Conservation (phyloP, 1,139 yeast species). For the Yamadazyma aaseri region DNA sequence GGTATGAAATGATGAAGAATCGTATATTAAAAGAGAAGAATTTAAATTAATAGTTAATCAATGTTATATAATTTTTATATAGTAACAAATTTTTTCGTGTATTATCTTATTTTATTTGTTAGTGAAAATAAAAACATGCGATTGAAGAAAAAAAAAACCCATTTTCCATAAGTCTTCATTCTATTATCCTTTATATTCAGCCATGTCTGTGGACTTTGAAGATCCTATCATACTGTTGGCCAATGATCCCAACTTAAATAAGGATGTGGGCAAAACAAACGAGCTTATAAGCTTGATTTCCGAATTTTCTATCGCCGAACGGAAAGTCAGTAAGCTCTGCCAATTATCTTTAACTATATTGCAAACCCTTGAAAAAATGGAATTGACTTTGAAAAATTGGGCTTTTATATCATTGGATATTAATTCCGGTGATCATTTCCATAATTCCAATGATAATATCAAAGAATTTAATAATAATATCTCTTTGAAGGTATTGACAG, state of each 20-base stretch:
- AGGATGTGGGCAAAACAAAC: constrained; percentile 41
- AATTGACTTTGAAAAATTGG: constrained; percentile 51
- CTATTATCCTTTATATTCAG: not conserved
- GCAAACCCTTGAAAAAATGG: constrained; percentile 50
- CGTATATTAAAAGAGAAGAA: constrained; percentile 49
- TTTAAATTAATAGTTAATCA: not conserved
- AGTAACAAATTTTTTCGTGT: not conserved
- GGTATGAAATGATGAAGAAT: constrained; percentile 56
- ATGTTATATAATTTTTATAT: too few relatives aligned
- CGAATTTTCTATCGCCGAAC: constrained; percentile 42
- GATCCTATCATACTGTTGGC: constrained; percentile 51
- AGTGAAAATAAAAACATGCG: constrained; percentile 6
- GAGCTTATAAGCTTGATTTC: constrained; percentile 42
- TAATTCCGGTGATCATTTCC: constrained; percentile 43
- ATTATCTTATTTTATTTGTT: not conserved
- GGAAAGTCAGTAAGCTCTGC: constrained; percentile 51
- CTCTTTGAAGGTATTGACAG: constrained; percentile 48
- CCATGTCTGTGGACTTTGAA: constrained; percentile 21
- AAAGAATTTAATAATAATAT: constrained; percentile 46
- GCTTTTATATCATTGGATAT: constrained; percentile 56
- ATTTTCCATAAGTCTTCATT: not conserved
- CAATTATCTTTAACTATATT: constrained; percentile 47
- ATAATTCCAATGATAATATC: constrained; percentile 26
- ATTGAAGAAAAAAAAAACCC: constrained; percentile 2
- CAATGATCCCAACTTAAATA: constrained; percentile 50